phyloP scores from a whole-genome alignment of 495 filamentous ascomycete genomes.

The Penicilliopsis zonata region DNA sequence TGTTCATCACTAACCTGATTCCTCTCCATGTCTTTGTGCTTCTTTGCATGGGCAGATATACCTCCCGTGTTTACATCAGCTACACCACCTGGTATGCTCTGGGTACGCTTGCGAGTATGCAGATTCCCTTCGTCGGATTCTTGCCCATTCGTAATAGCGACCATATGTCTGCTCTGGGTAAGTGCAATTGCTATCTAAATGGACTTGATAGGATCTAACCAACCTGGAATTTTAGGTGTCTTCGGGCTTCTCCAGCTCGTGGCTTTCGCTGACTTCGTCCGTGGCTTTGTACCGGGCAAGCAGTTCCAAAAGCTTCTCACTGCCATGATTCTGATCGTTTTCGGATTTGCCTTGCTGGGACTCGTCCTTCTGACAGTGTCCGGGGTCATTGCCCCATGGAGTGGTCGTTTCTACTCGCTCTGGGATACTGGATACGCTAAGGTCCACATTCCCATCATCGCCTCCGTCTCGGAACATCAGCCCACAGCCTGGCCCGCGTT shows the following conservation, averaged over 20 bases:
- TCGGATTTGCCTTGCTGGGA: constrained; percentile 58
- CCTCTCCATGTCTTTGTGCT: constrained; percentile 94
- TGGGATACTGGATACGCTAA: constrained; percentile 99
- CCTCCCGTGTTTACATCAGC: constrained; percentile 83
- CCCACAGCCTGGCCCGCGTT: constrained; percentile 99
- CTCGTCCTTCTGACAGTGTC: constrained; percentile 74
- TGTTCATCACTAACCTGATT: constrained; percentile 97
- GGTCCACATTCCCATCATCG: constrained; percentile 99
- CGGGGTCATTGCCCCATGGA: constrained; percentile 94
- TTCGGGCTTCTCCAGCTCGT: constrained; percentile 95
- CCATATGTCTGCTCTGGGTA: constrained; percentile 95
- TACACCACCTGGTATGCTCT: constrained; percentile 98
- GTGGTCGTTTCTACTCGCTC: constrained; percentile 96
- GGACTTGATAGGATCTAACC: constrained; percentile 5
- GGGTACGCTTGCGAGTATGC: constrained; percentile 96
- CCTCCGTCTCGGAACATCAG: constrained; percentile 98
- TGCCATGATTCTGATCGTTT: constrained; percentile 64
- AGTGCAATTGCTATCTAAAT: constrained; percentile 10
- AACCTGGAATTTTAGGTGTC: constrained; percentile 63
- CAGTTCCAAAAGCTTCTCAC: constrained; percentile 85
- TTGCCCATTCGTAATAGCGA: constrained; percentile 92
- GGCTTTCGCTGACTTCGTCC: constrained; percentile 83
- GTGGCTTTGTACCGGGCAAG: constrained; percentile 73
- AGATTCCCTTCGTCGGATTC: constrained; percentile 98
- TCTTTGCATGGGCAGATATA: constrained; percentile 93